phyloP scores from a whole-genome alignment of 345 rosid species.

The Arabidopsis arenosa region DNA sequence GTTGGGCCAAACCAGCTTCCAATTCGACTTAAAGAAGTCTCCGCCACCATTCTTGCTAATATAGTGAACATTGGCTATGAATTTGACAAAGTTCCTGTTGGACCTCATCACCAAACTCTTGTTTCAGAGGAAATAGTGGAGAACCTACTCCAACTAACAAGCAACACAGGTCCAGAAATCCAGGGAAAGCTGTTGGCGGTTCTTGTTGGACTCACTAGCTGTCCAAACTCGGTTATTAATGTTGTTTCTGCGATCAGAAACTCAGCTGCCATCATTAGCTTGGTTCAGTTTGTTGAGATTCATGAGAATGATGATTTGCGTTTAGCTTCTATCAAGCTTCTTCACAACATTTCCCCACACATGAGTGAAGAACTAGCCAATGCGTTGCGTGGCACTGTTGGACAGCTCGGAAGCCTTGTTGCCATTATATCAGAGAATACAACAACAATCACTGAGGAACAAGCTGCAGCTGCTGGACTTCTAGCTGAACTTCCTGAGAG shows the following conservation, averaged over 20 bases:
- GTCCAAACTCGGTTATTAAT: conserved; percentile 63
- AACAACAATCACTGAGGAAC: conserved; percentile 72
- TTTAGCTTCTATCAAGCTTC: conserved; percentile 80
- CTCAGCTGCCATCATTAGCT: conserved; percentile 90
- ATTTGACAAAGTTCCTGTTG: conserved; percentile 69
- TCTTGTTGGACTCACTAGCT: conserved; percentile 91
- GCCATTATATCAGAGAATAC: conserved; percentile 69
- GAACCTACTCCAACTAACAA: conserved; percentile 80
- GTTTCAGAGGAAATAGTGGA: conserved; percentile 84
- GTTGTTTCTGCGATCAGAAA: conserved; percentile 87
- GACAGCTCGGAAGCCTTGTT: conserved; percentile 82
- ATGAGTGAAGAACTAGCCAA: conserved; percentile 90
- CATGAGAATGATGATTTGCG: conserved; percentile 58
- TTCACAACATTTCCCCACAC: conserved; percentile 77
- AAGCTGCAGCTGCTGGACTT: conserved; percentile 88
- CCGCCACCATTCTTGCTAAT: conserved; percentile 93
- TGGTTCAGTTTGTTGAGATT: conserved; percentile 95
- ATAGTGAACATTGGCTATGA: conserved; percentile 80
- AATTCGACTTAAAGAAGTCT: conserved; percentile 83
- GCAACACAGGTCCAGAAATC: conserved; percentile 96
- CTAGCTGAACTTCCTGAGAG: conserved; percentile 95
- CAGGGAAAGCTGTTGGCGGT: conserved; percentile 94
- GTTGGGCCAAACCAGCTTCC: conserved; percentile 83
- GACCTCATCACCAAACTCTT: conserved; percentile 75
- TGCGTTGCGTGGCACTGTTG: conserved; percentile 74